Conservation (phyloP, 2,329 filamentous ascomycete species). For the Talaromyces verruculosus region DNA sequence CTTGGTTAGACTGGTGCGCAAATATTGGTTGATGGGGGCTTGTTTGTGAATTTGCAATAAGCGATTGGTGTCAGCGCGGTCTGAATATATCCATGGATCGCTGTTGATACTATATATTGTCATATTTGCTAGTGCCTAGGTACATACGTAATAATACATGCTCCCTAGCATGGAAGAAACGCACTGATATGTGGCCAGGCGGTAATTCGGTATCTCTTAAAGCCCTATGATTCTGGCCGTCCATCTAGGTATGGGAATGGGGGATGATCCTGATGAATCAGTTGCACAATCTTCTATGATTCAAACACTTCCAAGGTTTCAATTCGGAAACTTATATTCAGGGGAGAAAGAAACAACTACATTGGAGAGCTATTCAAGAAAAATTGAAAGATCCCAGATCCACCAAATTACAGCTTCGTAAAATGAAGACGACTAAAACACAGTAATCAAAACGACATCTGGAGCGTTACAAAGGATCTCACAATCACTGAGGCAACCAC, state of each 20-base stretch:
- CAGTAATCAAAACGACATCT: neutral
- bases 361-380: neutral
- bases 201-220: too few species aligned
- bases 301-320: too few species aligned
- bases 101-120: too few species aligned
- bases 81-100: neutral
- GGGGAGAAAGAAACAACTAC: neutral
- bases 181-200: too few species aligned
- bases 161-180: too few species aligned
- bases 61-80: neutral
- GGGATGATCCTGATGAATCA: too few species aligned
- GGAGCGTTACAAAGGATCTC: neutral
- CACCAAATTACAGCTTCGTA: neutral
- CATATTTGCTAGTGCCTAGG: too few species aligned
- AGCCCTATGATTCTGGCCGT: too few species aligned
- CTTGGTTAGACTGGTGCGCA: conserved; percentile 65
- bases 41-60: conserved; percentile 86
- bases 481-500: neutral
- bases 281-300: too few species aligned
- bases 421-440: neutral
- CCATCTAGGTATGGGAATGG: too few species aligned
- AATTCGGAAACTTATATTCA: too few species aligned
- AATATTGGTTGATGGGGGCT: conserved; percentile 79
- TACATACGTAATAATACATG: too few species aligned
- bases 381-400: neutral